Evolutionary conservation across 2,329 filamentous ascomycete species (phyloP).

Genomic region (Uncinocarpus reesii): DNA sequence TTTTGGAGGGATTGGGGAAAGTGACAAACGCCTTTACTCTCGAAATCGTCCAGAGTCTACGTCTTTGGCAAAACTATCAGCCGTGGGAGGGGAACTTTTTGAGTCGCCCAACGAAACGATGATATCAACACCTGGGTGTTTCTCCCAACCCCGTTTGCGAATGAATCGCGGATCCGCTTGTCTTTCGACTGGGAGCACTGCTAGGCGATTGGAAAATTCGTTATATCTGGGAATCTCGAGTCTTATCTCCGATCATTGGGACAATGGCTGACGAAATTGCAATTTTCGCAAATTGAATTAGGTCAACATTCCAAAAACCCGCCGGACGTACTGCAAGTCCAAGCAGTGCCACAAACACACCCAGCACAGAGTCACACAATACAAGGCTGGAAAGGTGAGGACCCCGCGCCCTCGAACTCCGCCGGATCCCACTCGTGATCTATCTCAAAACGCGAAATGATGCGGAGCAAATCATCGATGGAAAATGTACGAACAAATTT

Average conservation of each 20-base stretch:
- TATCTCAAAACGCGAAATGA: no score
- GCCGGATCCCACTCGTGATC: background rate
- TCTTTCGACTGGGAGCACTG: background rate
- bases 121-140: no score
- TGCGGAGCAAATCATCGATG: background rate
- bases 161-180: no score
- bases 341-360: constrained; percentile 89
- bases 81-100: no score
- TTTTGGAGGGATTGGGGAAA: background rate
- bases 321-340: constrained; percentile 96
- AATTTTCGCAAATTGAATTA: constrained; percentile 30
- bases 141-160: no score
- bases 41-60: background rate
- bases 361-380: constrained; percentile 88
- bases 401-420: background rate
- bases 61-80: no score
- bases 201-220: background rate
- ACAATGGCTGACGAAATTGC: background rate
- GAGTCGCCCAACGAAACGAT: no score
- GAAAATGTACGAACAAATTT: background rate
- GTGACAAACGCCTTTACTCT: background rate
- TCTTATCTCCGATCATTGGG: background rate
- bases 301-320: constrained; percentile 98
- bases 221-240: background rate
- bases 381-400: constrained; percentile 85